Base-by-base conservation (phyloP, 1,284 basidiomycete genomes). In the Volvariella volvacea region DNA sequence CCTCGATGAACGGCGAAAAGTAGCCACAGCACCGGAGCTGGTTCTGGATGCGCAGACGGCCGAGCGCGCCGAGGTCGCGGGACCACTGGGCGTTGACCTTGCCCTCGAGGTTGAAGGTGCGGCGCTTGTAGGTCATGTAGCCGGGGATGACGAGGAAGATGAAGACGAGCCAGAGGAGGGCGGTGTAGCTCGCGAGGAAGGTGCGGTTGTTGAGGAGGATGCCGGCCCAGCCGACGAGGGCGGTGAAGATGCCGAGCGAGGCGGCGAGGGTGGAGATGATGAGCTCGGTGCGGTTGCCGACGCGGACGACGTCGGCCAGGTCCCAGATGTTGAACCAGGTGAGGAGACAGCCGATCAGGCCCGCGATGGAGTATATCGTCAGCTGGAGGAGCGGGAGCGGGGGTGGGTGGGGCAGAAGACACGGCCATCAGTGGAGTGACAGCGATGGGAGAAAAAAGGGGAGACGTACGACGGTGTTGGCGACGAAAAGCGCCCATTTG, bases 81-180 rank as follows among this genome's bases (percentile, higher is more conserved):
- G 75, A 78, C 83, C 83, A 88, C 57, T 84, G 76, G 14, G 69
- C 62, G 59, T 85, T 85, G 55, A 86, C 62, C 60, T 86, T 86
- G 40, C 80, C 83, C 56, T 85, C 81, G 39, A 88, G 70, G 56
- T 86, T 85, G 69, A 86, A 83, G 1, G 72, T 67, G 42, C 68
- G 68, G 14, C 69, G 67, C 56, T 79, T 80, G 68, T 84, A 88
- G 22, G 82, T 76, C 43, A 83, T 59, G 62, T 88, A 88, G 1
- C 83, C 83, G 1, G 83, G 83, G 0, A 75, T 65, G 48, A 82
- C 68, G 51, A 86, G 66, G 53, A 83, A 67, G 25, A 66, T 72
- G 59, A 87, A 78, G 43, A 69, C 71, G 53, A 78, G 60, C 82
- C 82, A 85, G 28, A 79, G 68, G n/a, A 82, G 56, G 52, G 83